Evolutionary conservation across 2,329 filamentous ascomycete genomes (phyloP).

Genomic region (Tetracladium maxilliforme): DNA sequence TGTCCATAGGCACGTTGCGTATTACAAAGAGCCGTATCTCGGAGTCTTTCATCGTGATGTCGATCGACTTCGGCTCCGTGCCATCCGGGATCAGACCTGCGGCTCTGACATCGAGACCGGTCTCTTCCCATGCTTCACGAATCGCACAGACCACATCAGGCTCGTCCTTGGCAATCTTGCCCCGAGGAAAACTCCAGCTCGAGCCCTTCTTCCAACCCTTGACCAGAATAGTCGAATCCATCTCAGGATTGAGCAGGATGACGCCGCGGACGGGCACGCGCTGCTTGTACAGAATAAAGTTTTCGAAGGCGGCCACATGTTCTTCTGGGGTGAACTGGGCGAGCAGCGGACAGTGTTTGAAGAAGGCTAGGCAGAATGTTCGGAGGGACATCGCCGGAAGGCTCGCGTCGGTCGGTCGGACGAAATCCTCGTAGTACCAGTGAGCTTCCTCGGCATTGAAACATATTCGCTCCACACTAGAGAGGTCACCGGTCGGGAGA

Average conservation of each 20-base stretch:
- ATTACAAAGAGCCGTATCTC: constrained; percentile 90
- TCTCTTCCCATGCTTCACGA: constrained; percentile 92
- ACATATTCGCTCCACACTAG: constrained; percentile 83
- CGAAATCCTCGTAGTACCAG: constrained; percentile 99
- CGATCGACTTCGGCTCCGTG: constrained; percentile 65
- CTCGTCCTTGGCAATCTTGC: constrained; percentile 97
- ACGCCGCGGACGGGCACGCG: constrained; percentile 87
- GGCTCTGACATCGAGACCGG: constrained; percentile 66
- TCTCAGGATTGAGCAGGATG: constrained; percentile 82
- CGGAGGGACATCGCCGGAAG: constrained; percentile 77
- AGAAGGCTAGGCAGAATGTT: constrained; percentile 78
- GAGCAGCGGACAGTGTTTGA: constrained; percentile 84
- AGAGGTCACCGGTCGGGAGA: constrained; percentile 79
- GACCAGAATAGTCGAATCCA: constrained; percentile 87
- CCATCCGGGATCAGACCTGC: constrained; percentile 64
- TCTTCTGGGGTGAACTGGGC: constrained; percentile 65
- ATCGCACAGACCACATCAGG: constrained; percentile 87
- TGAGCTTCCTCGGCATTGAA: constrained; percentile 99
- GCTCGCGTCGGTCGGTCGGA: constrained; percentile 73
- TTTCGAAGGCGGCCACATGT: constrained; percentile 71
- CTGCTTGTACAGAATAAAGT: constrained; percentile 90
- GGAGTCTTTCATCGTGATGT: constrained; percentile 82
- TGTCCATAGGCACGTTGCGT: constrained; percentile 73
- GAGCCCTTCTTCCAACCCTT: constrained; percentile 97
- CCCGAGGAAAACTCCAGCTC: constrained; percentile 91